phyloP scores from a whole-genome alignment of 2,329 filamentous ascomycete genomes.

The Elsinoe ampelina region DNA sequence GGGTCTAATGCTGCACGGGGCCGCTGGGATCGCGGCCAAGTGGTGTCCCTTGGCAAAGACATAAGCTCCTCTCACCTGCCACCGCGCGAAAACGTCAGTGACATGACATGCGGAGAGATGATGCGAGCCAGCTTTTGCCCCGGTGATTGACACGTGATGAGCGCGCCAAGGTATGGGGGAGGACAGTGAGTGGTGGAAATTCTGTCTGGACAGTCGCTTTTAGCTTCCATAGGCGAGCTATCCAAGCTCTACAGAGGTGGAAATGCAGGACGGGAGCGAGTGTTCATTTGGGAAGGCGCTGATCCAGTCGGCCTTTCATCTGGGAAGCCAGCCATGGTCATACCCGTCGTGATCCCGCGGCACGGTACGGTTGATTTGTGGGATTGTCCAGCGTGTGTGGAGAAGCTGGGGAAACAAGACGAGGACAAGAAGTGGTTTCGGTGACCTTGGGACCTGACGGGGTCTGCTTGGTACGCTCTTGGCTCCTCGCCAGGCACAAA shows the following conservation, averaged over 20 bases:
- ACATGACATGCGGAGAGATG: background rate
- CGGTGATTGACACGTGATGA: constrained; percentile 9
- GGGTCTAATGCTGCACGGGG: background rate
- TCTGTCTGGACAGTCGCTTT: background rate
- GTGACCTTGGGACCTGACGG: background rate
- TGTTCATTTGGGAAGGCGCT: background rate
- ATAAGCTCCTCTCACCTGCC: background rate
- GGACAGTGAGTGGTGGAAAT: constrained; percentile 9
- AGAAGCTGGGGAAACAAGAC: constrained; percentile 11
- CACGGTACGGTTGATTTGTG: no score
- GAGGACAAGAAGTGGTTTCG: background rate
- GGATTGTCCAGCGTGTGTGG: background rate
- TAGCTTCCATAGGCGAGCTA: constrained; percentile 2
- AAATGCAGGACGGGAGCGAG: constrained; percentile 1
- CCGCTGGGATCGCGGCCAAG: background rate
- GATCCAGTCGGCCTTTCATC: background rate
- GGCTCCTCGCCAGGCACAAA: constrained; percentile 1
- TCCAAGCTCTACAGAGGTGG: background rate
- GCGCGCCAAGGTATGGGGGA: background rate
- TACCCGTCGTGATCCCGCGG: background rate
- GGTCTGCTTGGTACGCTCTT: background rate
- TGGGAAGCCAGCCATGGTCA: background rate
- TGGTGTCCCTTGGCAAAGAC: constrained; percentile 1
- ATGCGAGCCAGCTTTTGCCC: background rate
- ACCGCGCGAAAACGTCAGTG: background rate